phyloP scores from a whole-genome alignment of 495 filamentous ascomycete genomes.

The Penicillium coffeae region DNA sequence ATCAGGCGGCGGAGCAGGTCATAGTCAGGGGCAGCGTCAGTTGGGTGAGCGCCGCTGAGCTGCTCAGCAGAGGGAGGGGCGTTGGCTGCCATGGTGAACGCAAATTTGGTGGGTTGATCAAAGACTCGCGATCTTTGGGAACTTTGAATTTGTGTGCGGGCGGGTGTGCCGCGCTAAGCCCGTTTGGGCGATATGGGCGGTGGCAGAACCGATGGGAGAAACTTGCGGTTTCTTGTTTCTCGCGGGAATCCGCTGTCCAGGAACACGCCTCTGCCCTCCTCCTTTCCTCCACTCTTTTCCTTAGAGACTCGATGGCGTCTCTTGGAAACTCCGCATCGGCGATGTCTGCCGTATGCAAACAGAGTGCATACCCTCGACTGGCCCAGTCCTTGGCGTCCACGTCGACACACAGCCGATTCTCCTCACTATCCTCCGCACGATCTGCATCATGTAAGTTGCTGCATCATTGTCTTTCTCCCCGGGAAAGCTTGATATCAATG shows the following conservation, averaged over 20 bases:
- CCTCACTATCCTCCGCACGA: constrained; percentile 30
- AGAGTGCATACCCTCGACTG: constrained; percentile 27
- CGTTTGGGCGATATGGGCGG: constrained; percentile 25
- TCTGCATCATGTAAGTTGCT: constrained; percentile 31
- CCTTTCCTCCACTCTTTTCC: constrained; percentile 10
- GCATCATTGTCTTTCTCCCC: background rate
- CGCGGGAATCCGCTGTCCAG: background rate
- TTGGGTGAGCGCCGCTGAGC: constrained; percentile 50
- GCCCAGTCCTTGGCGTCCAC: constrained; percentile 30
- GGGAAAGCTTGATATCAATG: no score
- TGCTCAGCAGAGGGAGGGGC: constrained; percentile 51
- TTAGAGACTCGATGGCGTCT: constrained; percentile 32
- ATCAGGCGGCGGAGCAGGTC: constrained; percentile 87
- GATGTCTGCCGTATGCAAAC: constrained; percentile 35
- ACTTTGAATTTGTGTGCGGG: constrained; percentile 42
- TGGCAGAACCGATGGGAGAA: constrained; percentile 30
- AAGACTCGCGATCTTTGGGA: constrained; percentile 15
- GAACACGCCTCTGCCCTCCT: constrained; percentile 18
- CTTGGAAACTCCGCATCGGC: constrained; percentile 31
- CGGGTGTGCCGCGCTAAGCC: constrained; percentile 40
- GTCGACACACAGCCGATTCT: constrained; percentile 33
- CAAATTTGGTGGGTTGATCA: constrained; percentile 16
- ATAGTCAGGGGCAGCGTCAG: constrained; percentile 60
- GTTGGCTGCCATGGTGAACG: constrained; percentile 63
- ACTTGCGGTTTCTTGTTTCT: constrained; percentile 18